Conservation (phyloP, 352 stramenopile species). For the Phytopythium chamaehyphon region DNA sequence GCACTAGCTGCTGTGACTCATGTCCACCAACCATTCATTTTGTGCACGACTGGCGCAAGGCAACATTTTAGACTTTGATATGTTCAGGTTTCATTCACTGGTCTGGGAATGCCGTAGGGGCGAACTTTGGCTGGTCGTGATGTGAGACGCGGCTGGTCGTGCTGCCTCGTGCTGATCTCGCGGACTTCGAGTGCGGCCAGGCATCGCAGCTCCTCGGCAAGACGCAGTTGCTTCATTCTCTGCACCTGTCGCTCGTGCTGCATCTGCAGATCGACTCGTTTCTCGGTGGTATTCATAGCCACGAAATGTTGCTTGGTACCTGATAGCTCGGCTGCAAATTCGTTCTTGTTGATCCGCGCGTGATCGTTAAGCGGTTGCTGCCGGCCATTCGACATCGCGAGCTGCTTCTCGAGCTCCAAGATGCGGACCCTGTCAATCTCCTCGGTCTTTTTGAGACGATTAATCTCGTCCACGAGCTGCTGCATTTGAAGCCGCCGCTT, state of each 20-base stretch:
- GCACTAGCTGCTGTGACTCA: too few relatives aligned
- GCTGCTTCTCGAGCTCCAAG: conserved; percentile 4
- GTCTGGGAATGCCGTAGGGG: too few relatives aligned
- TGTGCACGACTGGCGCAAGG: too few relatives aligned
- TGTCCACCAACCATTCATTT: too few relatives aligned
- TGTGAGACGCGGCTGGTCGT: not conserved
- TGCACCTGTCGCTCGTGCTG: not conserved
- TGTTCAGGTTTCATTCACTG: too few relatives aligned
- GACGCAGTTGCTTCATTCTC: conserved; percentile 5
- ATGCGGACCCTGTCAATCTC: conserved; percentile 4
- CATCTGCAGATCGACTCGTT: not conserved
- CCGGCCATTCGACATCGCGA: not conserved
- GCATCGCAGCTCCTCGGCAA: conserved; percentile 7
- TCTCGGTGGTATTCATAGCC: not conserved
- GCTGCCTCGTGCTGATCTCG: conserved; percentile 1
- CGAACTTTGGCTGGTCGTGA: too few relatives aligned
- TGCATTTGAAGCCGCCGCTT: not conserved
- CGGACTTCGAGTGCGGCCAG: conserved; percentile 6
- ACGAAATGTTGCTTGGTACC: not conserved
- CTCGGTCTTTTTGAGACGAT: conserved; percentile 3
- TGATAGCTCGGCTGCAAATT: too few relatives aligned
- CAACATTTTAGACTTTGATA: too few relatives aligned
- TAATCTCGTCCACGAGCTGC: conserved; percentile 1
- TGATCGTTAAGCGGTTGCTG: not conserved
- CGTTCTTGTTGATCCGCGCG: not conserved